Percentiles rank a stretch among this genome's conserved stretches.
Evolutionary conservation across 192 early-diverging fungal species (phyloP).

Genomic region (Umbelopsis ramanniana): DNA sequence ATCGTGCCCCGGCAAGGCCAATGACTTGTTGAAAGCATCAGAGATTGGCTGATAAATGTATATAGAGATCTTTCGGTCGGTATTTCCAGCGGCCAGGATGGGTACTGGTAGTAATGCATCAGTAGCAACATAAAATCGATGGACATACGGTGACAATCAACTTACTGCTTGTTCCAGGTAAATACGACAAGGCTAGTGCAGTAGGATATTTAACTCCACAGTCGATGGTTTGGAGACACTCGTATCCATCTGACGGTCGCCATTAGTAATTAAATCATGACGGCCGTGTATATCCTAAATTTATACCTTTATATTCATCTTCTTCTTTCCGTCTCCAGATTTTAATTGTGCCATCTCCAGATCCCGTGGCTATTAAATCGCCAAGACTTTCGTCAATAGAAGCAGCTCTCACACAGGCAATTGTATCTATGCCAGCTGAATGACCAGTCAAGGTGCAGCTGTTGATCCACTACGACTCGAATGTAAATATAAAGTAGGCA

Average conservation of each 20-base stretch:
- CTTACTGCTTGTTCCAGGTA: slow-evolving; percentile 66
- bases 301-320: slow-evolving; percentile 39
- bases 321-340: slow-evolving; percentile 65
- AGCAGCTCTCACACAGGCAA: slow-evolving; percentile 60
- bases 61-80: slow-evolving; percentile 75
- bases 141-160: not conserved
- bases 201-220: slow-evolving; percentile 70
- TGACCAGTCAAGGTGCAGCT: slow-evolving; percentile 72
- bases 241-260: slow-evolving; percentile 42
- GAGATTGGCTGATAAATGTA: slow-evolving; percentile 50
- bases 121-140: not conserved
- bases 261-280: not conserved
- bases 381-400: slow-evolving; percentile 38
- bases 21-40: slow-evolving; percentile 61
- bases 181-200: slow-evolving; percentile 65
- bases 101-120: slow-evolving; percentile 40
- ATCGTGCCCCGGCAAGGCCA: slow-evolving; percentile 85
- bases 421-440: slow-evolving; percentile 63
- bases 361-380: slow-evolving; percentile 68
- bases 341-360: slow-evolving; percentile 72
- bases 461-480: slow-evolving; percentile 57
- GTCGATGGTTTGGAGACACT: slow-evolving; percentile 71
- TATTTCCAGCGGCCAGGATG: slow-evolving; percentile 82
- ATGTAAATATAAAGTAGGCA: too few relatives aligned
- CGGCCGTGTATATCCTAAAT: too few relatives aligned